These are phyloP conservation scores for Psidium friedrichsthalianum DNA, from an alignment of 345 rosid genomes.

Conservation along the genomic window DNA sequence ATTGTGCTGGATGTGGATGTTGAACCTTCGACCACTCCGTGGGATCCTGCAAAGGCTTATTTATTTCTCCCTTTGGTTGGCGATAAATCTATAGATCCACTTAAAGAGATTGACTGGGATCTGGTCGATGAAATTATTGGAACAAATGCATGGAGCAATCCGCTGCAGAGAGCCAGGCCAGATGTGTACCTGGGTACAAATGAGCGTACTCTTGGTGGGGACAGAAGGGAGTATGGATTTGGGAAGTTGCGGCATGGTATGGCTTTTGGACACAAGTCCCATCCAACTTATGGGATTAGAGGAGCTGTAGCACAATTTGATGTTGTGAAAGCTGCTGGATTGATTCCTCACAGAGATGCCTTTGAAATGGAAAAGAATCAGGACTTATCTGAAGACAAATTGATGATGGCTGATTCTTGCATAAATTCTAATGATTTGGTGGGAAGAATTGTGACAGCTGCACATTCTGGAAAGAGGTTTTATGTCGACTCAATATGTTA, in stretches of 20 bases:
- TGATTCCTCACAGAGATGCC: constrained; percentile 58
- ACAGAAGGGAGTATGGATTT: constrained; percentile 95
- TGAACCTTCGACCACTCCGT: constrained; percentile 97
- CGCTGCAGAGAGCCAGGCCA: constrained; percentile 95
- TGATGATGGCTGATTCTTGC: constrained; percentile 82
- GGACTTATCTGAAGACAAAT: constrained; percentile 34
- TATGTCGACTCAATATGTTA: constrained; percentile 80
- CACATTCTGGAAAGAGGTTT: constrained; percentile 98
- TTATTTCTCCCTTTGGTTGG: constrained; percentile 87
- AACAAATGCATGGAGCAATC: constrained; percentile 80
- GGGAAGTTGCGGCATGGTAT: constrained; percentile 88
- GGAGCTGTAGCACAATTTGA: constrained; percentile 96
- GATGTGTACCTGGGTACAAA: constrained; percentile 98
- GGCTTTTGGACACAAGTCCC: constrained; percentile 79
- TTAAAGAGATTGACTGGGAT: constrained; percentile 78
- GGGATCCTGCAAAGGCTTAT: constrained; percentile 99
- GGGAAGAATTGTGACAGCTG: constrained; percentile 91
- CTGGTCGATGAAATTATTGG: constrained; percentile 45
- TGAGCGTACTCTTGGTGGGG: constrained; percentile 97
- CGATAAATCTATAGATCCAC: constrained; percentile 54
- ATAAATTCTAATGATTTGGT: constrained; percentile 42
- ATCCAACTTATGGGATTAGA: constrained; percentile 97
- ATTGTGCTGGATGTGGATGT: constrained; percentile 98
- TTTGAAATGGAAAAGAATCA: constrained; percentile 20
- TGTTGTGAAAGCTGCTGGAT: constrained; percentile 85